Evolutionary conservation across 495 filamentous ascomycete genomes (phyloP).

Genomic region (Halenospora varia): DNA sequence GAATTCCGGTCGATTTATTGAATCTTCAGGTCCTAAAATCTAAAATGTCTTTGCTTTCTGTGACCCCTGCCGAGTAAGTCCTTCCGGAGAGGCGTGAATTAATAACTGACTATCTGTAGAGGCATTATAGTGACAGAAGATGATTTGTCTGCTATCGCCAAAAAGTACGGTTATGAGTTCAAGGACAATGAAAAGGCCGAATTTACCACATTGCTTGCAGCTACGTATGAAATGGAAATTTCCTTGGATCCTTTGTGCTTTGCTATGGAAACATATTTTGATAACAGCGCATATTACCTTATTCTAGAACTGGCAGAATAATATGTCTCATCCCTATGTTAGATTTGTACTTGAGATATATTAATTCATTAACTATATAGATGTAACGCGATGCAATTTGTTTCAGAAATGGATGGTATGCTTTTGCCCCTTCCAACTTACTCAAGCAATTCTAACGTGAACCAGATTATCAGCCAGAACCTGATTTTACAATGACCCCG

Average conservation of each 20-base stretch:
- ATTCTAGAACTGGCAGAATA: too few relatives aligned
- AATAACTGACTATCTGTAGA: neutral
- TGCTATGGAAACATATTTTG: too few relatives aligned
- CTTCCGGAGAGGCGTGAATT: neutral
- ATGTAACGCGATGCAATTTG: constrained; percentile 19
- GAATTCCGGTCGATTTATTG: too few relatives aligned
- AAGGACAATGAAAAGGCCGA: constrained; percentile 18
- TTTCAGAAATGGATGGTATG: constrained; percentile 17
- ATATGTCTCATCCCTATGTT: too few relatives aligned
- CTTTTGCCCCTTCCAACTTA: neutral
- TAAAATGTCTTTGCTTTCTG: constrained; percentile 16
- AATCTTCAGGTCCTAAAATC: too few relatives aligned
- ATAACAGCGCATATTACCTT: too few relatives aligned
- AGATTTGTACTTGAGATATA: too few relatives aligned
- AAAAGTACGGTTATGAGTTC: constrained; percentile 14
- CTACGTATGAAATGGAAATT: too few relatives aligned
- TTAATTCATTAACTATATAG: too few relatives aligned
- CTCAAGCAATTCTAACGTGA: neutral
- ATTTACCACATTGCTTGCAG: constrained; percentile 11
- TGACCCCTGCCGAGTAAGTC: constrained; percentile 13
- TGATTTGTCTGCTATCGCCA: constrained; percentile 5
- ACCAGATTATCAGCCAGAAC: constrained; percentile 14
- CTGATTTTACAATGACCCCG: constrained; percentile 5
- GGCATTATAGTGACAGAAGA: constrained; percentile 14
- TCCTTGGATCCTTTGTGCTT: too few relatives aligned